Percentiles rank a stretch among this genome's conserved stretches.
These are phyloP conservation scores for Oryza australiensis DNA, from an alignment of 176 grass and related monocot genomes.

Conservation along the genomic window DNA sequence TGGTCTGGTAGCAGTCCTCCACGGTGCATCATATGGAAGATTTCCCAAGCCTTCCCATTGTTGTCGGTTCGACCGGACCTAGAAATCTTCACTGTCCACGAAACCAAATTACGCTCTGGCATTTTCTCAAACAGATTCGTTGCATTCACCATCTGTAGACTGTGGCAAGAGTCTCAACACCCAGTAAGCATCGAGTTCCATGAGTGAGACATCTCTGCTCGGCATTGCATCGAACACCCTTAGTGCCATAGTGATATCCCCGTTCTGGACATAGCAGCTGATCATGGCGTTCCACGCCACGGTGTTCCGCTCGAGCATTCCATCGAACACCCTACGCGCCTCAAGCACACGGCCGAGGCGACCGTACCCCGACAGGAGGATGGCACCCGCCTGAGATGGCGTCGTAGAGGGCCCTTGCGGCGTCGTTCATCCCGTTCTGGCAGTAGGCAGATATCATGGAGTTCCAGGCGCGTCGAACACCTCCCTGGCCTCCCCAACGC, in stretches of 20 bases:
- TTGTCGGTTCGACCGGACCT: constrained; percentile 58
- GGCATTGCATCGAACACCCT: constrained; percentile 62
- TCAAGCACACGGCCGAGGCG: constrained; percentile 42
- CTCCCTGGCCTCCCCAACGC: constrained; percentile 43
- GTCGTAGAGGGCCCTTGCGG: constrained; percentile 25
- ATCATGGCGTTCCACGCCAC: constrained; percentile 67
- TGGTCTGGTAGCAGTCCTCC: constrained; percentile 51
- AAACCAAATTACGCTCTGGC: constrained; percentile 52
- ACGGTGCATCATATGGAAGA: constrained; percentile 50
- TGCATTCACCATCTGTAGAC: constrained; percentile 48
- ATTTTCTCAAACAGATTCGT: constrained; percentile 46
- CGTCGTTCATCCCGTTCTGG: constrained; percentile 38
- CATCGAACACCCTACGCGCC: constrained; percentile 55
- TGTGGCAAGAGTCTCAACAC: constrained; percentile 65
- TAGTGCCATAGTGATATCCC: constrained; percentile 45
- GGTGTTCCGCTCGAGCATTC: constrained; percentile 49
- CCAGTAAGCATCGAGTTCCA: constrained; percentile 80
- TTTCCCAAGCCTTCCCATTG: constrained; percentile 48
- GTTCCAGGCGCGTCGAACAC: constrained; percentile 58
- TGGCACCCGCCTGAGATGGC: constrained; percentile 45
- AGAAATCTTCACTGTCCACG: constrained; percentile 71
- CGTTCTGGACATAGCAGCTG: constrained; percentile 54
- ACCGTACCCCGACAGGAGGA: constrained; percentile 43
- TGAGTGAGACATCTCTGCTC: constrained; percentile 37
- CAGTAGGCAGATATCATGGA: constrained; percentile 53